Conservation (phyloP, 257 asterid species). For the Gentiana dahurica region DNA sequence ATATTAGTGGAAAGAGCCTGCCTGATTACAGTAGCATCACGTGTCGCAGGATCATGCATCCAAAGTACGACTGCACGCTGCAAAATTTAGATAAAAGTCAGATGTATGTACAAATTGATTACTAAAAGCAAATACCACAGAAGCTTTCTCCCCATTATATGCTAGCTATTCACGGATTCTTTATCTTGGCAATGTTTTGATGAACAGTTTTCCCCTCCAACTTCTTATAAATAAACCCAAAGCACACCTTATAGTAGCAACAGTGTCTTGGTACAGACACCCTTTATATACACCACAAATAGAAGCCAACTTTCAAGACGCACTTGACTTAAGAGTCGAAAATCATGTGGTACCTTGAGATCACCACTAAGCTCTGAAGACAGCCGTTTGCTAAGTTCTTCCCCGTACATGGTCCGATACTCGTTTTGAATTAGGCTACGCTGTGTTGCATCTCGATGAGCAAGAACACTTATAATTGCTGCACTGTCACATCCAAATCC, state of each 20-base stretch:
- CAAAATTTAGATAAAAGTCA: slow-evolving; percentile 6
- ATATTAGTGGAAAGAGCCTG: slow-evolving; percentile 36
- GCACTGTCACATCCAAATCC: slow-evolving; percentile 95
- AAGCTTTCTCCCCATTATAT: not conserved
- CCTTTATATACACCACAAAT: no score
- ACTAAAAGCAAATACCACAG: not conserved
- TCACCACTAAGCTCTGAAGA: slow-evolving; percentile 80
- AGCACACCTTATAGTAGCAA: no score
- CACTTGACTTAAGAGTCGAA: not conserved
- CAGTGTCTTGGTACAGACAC: no score
- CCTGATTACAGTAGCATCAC: slow-evolving; percentile 69
- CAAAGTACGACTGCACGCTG: slow-evolving; percentile 76
- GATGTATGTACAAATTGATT: not conserved
- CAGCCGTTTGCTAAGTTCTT: slow-evolving; percentile 64
- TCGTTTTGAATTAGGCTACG: slow-evolving; percentile 83
- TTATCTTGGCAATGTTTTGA: no score
- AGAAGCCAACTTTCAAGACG: no score
- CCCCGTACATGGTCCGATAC: slow-evolving; percentile 53
- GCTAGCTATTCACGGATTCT: no score
- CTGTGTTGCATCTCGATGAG: slow-evolving; percentile 77
- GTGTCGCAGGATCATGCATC: slow-evolving; percentile 83
- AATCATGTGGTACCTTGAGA: slow-evolving; percentile 37
- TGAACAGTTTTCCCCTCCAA: no score
- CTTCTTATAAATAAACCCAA: no score
- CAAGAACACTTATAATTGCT: slow-evolving; percentile 62